Percentiles rank a stretch among this genome's conserved stretches.
These are phyloP conservation scores for Auriscalpium orientale DNA, from an alignment of 768 basidiomycete species.

Conservation along the genomic window DNA sequence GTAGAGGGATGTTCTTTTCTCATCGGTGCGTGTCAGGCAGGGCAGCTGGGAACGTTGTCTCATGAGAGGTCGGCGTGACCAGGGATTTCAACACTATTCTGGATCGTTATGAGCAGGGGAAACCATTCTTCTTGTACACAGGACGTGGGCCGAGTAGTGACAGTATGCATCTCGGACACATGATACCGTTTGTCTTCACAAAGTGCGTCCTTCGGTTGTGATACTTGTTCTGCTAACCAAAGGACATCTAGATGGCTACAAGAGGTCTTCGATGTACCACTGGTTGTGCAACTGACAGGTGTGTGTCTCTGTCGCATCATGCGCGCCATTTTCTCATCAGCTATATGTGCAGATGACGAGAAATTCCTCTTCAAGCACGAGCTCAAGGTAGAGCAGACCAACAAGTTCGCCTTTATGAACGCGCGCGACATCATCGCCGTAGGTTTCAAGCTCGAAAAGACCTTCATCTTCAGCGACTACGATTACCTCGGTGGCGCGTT, in stretches of 20 bases:
- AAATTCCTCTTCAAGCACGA: constrained; percentile 98
- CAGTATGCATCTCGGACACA: constrained; percentile 96
- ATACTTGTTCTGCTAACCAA: neutral
- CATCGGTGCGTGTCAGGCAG: constrained; percentile 59
- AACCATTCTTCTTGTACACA: constrained; percentile 97
- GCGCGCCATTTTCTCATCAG: neutral
- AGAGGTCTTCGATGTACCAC: constrained; percentile 88
- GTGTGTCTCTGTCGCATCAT: constrained; percentile 10
- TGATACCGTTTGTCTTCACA: constrained; percentile 96
- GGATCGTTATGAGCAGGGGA: constrained; percentile 92
- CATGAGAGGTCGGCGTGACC: neutral
- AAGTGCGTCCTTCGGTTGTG: constrained; percentile 49
- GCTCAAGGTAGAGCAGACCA: constrained; percentile 83
- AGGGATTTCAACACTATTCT: constrained; percentile 93
- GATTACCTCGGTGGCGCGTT: constrained; percentile 87
- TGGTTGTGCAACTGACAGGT: constrained; percentile 96
- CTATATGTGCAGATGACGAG: constrained; percentile 74
- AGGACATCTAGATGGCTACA: constrained; percentile 75
- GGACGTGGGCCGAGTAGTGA: constrained; percentile 95
- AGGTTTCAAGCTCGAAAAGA: constrained; percentile 85
- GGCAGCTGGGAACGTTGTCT: neutral
- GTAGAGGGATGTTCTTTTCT: constrained; percentile 95
- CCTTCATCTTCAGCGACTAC: constrained; percentile 95
- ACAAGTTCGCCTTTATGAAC: constrained; percentile 74
- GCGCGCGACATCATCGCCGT: constrained; percentile 96